Base-by-base conservation (phyloP, 139 green algal genomes). In the Coccomyxa sp. region DNA sequence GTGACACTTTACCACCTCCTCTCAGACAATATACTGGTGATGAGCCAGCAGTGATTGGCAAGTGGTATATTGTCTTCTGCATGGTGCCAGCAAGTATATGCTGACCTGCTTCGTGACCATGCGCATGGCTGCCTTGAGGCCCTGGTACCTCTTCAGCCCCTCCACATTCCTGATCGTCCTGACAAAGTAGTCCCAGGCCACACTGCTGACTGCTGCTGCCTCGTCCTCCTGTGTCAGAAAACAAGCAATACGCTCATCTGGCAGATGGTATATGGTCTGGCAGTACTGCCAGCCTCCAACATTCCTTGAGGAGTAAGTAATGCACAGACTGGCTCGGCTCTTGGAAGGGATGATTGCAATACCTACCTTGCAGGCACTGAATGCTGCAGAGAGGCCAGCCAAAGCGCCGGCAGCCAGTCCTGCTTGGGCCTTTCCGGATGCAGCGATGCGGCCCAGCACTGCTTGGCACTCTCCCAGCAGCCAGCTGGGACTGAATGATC, bases 311-410 rank as follows among this genome's bases (percentile, higher is more conserved):
- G 38, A 51, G 38, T 7, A 7, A 51, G 38, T 51, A 11, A 51
- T 51, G 38, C 38, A 51, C 38, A 51, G 38, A 51, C 3, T 51
- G 38, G 38, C 38, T 3, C 9, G 21, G 63, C 4, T 71, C 18
- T 71, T 71, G 18, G 63, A 25, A 25, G 63, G 18, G 21, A 9
- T 71, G 63, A 9, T 28, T 71, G 9, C 63, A 71, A 71, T 11
- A 9, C 16, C 13, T 67, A 84, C 81, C 67, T 84, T n/a, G 67
- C 81, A 79, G 51, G 38, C 31, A 10, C 66, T 25, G 17, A 84
- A 25, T 45, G 81, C 81, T 71, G 66, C 74, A 38, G 81, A 84
- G 25, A 84, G 38, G 38, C 81, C 81, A 68, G 67, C 81, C 13
- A 84, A 38, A 12, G 81, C 81, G 30, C 81, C 81, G n/a, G 81